Conservation (phyloP, 1,284 basidiomycete genomes). For the Sporisorium sorghi region DNA sequence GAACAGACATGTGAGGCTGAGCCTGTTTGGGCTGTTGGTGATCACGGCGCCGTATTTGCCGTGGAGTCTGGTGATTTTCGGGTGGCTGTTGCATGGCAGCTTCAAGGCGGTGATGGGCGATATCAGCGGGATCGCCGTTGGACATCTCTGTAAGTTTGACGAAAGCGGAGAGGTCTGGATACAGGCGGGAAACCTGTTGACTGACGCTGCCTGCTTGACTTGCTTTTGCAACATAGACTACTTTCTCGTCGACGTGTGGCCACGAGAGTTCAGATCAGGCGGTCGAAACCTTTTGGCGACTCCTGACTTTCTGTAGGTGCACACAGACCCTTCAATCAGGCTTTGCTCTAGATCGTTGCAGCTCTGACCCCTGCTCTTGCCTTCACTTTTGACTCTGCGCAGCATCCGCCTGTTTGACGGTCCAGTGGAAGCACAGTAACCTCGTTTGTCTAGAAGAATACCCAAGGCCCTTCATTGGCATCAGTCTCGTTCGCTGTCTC, state of each 20-base stretch:
- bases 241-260: slow-evolving; percentile 95
- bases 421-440: slow-evolving; percentile 19
- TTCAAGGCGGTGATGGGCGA: slow-evolving; percentile 87
- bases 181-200: too few relatives aligned
- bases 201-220: not conserved
- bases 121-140: slow-evolving; percentile 72
- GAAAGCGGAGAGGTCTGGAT: too few relatives aligned
- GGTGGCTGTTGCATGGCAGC: slow-evolving; percentile 88
- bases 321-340: not conserved
- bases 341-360: too few relatives aligned
- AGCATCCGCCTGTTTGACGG: slow-evolving; percentile 46
- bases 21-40: slow-evolving; percentile 90
- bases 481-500: not conserved
- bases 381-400: not conserved
- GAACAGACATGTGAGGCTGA: slow-evolving; percentile 93
- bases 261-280: slow-evolving; percentile 86
- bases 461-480: not conserved
- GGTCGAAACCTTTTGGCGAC: slow-evolving; percentile 81
- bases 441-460: not conserved
- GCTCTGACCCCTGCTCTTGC: not conserved
- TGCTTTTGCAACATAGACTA: slow-evolving; percentile 72
- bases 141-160: slow-evolving; percentile 65
- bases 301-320: slow-evolving; percentile 80
- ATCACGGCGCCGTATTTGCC: slow-evolving; percentile 96
- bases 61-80: slow-evolving; percentile 84